Percentiles rank a stretch among this genome's conserved stretches.
Conservation (phyloP, 306 rosid genomes). For the Citrullus amarus region DNA sequence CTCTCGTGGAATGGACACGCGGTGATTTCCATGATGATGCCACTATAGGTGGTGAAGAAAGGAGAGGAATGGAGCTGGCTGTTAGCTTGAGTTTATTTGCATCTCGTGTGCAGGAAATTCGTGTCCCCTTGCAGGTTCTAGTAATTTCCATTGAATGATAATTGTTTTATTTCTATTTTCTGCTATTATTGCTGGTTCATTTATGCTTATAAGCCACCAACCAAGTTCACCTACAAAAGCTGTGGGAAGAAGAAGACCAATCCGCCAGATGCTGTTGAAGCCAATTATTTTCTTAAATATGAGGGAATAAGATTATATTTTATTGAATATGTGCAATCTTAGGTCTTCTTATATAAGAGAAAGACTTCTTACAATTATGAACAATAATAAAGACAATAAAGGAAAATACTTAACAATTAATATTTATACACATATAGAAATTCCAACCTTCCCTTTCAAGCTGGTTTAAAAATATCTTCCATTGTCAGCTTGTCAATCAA, state of each 20-base stretch:
- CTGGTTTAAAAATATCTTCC: no score
- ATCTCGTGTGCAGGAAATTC: constrained; percentile 94
- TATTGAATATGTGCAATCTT: no score
- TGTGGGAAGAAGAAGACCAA: background rate
- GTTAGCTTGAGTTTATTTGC: constrained; percentile 96
- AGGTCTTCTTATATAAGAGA: no score
- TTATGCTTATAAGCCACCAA: background rate
- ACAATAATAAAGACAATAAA: no score
- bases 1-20: constrained; percentile 92
- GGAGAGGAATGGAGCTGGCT: constrained; percentile 98
- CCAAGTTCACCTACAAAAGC: background rate
- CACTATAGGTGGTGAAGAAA: constrained; percentile 95
- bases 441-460: no score
- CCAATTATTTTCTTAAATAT: background rate
- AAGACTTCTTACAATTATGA: no score
- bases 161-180: background rate
- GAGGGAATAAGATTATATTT: no score
- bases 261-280: background rate
- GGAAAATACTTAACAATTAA: no score
- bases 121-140: constrained; percentile 86
- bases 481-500: no score
- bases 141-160: constrained; percentile 6
- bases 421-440: no score
- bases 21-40: constrained; percentile 97
- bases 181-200: background rate